Percentiles rank a stretch among this genome's conserved stretches.
Evolutionary conservation across 225 moss, liverwort and hornwort genomes (phyloP).

Genomic region (Antitrichia curtipendula): DNA sequence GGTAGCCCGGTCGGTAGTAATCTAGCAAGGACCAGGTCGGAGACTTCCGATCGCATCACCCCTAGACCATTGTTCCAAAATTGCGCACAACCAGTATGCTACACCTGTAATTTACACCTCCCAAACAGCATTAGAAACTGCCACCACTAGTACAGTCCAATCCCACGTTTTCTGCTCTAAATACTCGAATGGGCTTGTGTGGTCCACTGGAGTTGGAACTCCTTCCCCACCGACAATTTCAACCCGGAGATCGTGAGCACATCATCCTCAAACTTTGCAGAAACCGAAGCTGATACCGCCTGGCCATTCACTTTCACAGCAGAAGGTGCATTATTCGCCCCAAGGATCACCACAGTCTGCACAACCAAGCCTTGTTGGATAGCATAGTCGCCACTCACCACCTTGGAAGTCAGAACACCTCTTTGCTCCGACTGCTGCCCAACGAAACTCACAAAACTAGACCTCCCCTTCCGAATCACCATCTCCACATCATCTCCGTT

Average conservation of each 20-base stretch:
- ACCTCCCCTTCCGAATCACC: constrained; percentile 25
- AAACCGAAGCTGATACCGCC: not conserved
- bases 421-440: constrained; percentile 4
- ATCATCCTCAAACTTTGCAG: not conserved
- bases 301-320: not conserved
- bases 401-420: constrained; percentile 1
- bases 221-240: constrained; percentile 7
- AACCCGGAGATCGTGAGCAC: constrained; percentile 18
- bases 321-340: not conserved
- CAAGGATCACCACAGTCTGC: constrained; percentile 21
- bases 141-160: not conserved
- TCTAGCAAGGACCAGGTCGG: not conserved
- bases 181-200: not conserved
- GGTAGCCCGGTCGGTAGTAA: too few relatives aligned
- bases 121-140: not conserved
- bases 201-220: constrained; percentile 27
- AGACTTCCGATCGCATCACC: not conserved
- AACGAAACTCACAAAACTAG: constrained; percentile 15
- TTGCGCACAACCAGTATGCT: not conserved
- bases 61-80: not conserved
- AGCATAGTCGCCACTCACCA: constrained; percentile 30
- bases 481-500: constrained; percentile 39
- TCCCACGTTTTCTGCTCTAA: not conserved
- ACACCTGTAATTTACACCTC: not conserved
- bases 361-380: not conserved